Percentiles rank a stretch among this genome's conserved stretches.
These are phyloP conservation scores for Ustilago nuda DNA, from an alignment of 1,284 basidiomycete genomes.

Conservation along the genomic window DNA sequence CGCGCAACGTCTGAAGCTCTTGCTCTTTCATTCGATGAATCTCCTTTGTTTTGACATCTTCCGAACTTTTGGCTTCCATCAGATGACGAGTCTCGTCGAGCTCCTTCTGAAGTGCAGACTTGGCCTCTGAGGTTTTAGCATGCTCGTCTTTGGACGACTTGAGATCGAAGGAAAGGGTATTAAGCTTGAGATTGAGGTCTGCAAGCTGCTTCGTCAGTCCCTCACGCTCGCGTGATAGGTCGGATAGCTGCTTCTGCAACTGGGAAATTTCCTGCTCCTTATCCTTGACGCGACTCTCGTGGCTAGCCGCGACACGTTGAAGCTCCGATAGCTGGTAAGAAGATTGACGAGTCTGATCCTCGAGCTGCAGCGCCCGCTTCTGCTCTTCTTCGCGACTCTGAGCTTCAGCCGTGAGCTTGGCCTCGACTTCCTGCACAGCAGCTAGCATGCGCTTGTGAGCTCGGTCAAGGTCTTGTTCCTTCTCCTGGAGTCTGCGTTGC, in stretches of 20 bases:
- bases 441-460: slow-evolving; percentile 82
- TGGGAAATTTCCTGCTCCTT: slow-evolving; percentile 80
- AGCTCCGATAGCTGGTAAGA: slow-evolving; percentile 84
- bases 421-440: slow-evolving; percentile 78
- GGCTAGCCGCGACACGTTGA: slow-evolving; percentile 80
- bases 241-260: slow-evolving; percentile 75
- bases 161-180: slow-evolving; percentile 78
- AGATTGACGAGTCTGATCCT: slow-evolving; percentile 70
- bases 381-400: slow-evolving; percentile 71
- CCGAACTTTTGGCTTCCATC: slow-evolving; percentile 85
- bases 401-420: slow-evolving; percentile 77
- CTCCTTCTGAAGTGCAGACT: slow-evolving; percentile 80
- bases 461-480: slow-evolving; percentile 82
- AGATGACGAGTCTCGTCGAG: slow-evolving; percentile 80
- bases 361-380: slow-evolving; percentile 51
- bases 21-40: slow-evolving; percentile 87
- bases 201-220: slow-evolving; percentile 72
- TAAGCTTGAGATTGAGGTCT: slow-evolving; percentile 78
- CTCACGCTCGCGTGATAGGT: slow-evolving; percentile 71
- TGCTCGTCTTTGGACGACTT: slow-evolving; percentile 77
- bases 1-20: slow-evolving; percentile 81
- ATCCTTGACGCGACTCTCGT: slow-evolving; percentile 80
- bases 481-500: slow-evolving; percentile 77
- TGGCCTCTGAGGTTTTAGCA: slow-evolving; percentile 73
- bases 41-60: slow-evolving; percentile 84